Percentiles rank a stretch among this genome's conserved stretches.
phyloP scores from a whole-genome alignment of 768 basidiomycete species.

The Sporobolomyces phaffii region DNA sequence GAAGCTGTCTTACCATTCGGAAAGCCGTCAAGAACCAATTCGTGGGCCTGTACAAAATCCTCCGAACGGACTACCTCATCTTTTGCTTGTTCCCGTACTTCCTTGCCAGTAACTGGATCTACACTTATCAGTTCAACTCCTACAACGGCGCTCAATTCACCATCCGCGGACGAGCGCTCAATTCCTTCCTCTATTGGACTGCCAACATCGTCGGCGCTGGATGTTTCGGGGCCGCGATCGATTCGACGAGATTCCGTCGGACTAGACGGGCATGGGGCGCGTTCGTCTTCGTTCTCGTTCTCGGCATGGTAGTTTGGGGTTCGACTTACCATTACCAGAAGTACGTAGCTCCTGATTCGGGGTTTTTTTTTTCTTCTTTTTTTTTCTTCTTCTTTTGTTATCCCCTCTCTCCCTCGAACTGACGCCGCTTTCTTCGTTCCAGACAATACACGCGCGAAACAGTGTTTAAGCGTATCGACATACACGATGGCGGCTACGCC shows the following conservation, averaged over 20 bases:
- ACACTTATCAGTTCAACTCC: conserved; percentile 50
- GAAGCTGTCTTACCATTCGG: conserved; percentile 47
- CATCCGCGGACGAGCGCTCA: conserved; percentile 58
- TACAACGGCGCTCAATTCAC: conserved; percentile 57
- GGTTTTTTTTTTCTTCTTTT: no score
- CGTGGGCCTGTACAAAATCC: conserved; percentile 60
- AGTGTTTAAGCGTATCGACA: conserved; percentile 55
- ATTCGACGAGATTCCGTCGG: conserved; percentile 15
- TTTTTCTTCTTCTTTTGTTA: no score
- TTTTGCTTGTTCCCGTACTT: conserved; percentile 59
- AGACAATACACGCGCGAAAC: conserved; percentile 60
- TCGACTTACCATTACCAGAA: conserved; percentile 61
- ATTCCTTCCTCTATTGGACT: conserved; percentile 73
- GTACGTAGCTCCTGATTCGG: conserved; percentile 49
- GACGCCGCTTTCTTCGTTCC: background rate
- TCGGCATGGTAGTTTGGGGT: conserved; percentile 66
- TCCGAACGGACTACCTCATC: conserved; percentile 66
- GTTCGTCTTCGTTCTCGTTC: conserved; percentile 52
- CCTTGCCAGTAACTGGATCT: conserved; percentile 20
- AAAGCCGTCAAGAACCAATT: conserved; percentile 72
- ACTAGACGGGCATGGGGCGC: conserved; percentile 8
- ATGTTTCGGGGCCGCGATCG: conserved; percentile 19
- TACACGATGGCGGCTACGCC: conserved; percentile 55
- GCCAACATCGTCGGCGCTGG: conserved; percentile 62
- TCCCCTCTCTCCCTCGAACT: no score